phyloP scores from a whole-genome alignment of 805 yeast genomes.

The Candida saitoana region DNA sequence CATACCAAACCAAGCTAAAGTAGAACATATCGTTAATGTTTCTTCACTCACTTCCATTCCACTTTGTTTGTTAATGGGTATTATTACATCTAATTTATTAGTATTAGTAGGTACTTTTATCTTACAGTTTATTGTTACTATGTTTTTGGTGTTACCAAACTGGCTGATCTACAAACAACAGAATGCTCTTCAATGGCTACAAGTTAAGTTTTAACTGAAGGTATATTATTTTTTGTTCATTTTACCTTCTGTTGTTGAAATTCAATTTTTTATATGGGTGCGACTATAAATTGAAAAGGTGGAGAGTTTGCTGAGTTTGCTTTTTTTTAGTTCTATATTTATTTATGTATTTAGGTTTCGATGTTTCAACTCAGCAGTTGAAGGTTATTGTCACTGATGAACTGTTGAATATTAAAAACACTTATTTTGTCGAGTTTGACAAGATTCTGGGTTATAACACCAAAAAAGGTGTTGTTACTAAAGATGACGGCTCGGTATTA shows the following conservation, averaged over 20 bases:
- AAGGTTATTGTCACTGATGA: constrained; percentile 66
- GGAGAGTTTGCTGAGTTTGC: not conserved
- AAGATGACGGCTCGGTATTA: constrained; percentile 54
- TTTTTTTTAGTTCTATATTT: not conserved
- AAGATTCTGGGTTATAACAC: constrained; percentile 60
- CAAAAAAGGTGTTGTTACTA: constrained; percentile 61
- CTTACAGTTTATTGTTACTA: constrained; percentile 6
- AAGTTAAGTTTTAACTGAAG: constrained; percentile 7
- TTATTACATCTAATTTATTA: constrained; percentile 5
- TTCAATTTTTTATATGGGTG: not conserved
- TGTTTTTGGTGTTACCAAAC: constrained; percentile 9
- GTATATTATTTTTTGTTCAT: no score
- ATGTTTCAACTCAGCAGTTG: constrained; percentile 85
- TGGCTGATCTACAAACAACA: constrained; percentile 6
- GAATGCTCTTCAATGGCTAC: constrained; percentile 9
- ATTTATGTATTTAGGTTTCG: constrained; percentile 62
- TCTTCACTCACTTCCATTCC: constrained; percentile 5
- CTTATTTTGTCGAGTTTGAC: constrained; percentile 72
- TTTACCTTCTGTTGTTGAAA: not conserved
- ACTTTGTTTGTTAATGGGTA: constrained; percentile 7
- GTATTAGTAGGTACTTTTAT: constrained; percentile 6
- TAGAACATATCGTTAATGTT: constrained; percentile 4
- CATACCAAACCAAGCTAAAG: constrained; percentile 11
- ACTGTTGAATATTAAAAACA: constrained; percentile 47
- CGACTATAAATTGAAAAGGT: not conserved